Conservation (phyloP, 495 filamentous ascomycete genomes). For the Ramalina intermedia region DNA sequence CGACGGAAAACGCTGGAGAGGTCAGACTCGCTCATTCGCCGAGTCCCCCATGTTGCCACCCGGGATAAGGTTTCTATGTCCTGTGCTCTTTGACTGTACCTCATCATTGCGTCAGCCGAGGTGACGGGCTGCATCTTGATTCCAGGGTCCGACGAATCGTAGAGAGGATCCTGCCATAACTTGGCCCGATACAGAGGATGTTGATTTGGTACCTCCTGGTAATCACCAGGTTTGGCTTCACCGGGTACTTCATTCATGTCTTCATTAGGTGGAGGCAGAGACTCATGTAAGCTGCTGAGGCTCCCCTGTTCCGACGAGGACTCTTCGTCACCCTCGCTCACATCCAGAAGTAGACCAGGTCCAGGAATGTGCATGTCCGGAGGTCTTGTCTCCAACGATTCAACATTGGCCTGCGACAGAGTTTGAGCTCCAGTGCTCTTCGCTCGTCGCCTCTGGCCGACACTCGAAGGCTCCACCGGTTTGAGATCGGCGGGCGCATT, state of each 20-base stretch:
- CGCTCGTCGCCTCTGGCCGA: conserved; percentile 23
- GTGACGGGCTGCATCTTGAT: conserved; percentile 28
- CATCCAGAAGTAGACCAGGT: conserved; percentile 31
- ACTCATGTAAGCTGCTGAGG: conserved; percentile 12
- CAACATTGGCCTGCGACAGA: conserved; percentile 22
- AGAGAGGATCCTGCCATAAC: conserved; percentile 30
- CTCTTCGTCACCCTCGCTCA: conserved; percentile 26
- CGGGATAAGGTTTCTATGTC: conserved; percentile 41
- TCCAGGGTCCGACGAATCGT: conserved; percentile 19
- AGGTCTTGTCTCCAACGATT: conserved; percentile 10
- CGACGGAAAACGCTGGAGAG: conserved; percentile 50
- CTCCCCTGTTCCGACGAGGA: conserved; percentile 21
- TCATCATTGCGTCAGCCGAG: conserved; percentile 32
- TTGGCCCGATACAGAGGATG: conserved; percentile 24
- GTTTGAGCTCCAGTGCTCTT: conserved; percentile 33
- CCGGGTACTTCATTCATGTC: conserved; percentile 20
- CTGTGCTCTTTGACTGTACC: conserved; percentile 26
- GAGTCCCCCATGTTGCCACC: conserved; percentile 60
- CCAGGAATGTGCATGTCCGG: conserved; percentile 25
- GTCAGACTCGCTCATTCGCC: conserved; percentile 46
- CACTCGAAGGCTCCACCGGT: conserved; percentile 7
- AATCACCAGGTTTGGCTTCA: conserved; percentile 13
- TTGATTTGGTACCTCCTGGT: conserved; percentile 12
- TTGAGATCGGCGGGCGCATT: conserved; percentile 24
- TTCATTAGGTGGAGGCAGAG: conserved; percentile 23